A percentile compares a stretch with the other conserved stretches of the same genome.
Conservation (phyloP, 1,284 basidiomycete genomes). For the Uromyces viciae-fabae region DNA sequence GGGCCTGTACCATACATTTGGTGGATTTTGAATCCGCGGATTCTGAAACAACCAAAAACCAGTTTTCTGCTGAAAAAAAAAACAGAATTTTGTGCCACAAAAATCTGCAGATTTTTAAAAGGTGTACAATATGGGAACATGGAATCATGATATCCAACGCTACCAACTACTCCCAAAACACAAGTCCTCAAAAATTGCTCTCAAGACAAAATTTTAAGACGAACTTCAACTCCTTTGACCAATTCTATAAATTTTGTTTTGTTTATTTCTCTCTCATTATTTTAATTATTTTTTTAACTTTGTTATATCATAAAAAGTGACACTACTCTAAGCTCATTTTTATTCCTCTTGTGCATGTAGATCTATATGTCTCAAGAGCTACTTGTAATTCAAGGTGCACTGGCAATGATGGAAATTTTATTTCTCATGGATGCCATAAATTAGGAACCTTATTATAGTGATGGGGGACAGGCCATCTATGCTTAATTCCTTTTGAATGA, state of each 20-base stretch:
- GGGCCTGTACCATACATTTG: constrained; percentile 18
- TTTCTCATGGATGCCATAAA: not conserved
- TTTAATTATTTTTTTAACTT: too few species aligned
- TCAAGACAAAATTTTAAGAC: not conserved
- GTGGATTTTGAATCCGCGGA: not conserved
- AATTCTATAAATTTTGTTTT: too few species aligned
- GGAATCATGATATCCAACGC: not conserved
- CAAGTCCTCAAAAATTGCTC: not conserved
- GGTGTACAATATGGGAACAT: not conserved
- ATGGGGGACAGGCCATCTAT: not conserved
- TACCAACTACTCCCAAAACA: not conserved
- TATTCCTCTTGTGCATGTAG: too few species aligned
- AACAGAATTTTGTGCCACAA: not conserved
- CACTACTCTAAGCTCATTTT: too few species aligned
- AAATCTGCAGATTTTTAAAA: not conserved
- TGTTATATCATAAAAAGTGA: too few species aligned
- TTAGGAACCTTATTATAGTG: not conserved
- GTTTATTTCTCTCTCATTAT: too few species aligned
- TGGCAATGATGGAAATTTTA: not conserved
- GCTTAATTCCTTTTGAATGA: not conserved
- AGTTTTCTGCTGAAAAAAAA: not conserved
- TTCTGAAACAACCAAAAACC: not conserved
- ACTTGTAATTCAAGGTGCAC: not conserved
- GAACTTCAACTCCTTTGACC: too few species aligned
- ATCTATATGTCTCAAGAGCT: not conserved